Evolutionary conservation across 805 yeast species (phyloP).

Genomic region (Sugiyamaella qingdaonensis): DNA sequence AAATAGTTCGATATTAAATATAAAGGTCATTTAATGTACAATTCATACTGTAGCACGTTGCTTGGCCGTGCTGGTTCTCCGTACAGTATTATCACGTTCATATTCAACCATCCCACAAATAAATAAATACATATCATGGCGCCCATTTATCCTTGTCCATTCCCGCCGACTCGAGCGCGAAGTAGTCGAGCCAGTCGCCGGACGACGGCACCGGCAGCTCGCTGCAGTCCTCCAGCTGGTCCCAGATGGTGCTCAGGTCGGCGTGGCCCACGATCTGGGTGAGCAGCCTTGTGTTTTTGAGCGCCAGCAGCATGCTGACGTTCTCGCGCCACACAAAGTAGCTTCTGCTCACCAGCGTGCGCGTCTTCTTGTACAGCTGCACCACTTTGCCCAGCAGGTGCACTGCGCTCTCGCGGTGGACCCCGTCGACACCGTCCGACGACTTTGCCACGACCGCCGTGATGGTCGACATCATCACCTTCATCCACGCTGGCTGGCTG

Average conservation of each 20-base stretch:
- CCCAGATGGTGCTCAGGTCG: conserved; percentile 8
- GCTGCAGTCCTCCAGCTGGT: neutral
- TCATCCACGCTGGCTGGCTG: conserved; percentile 12
- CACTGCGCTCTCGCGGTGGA: neutral
- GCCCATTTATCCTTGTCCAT: conserved; percentile 1
- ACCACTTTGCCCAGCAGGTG: conserved; percentile 8
- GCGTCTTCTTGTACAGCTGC: conserved; percentile 8
- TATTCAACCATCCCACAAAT: too few relatives aligned
- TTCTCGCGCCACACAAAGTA: conserved; percentile 17
- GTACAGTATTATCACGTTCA: too few relatives aligned
- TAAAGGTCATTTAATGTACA: too few relatives aligned
- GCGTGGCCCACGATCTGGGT: conserved; percentile 8
- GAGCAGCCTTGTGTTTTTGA: conserved; percentile 1
- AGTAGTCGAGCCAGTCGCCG: conserved; percentile 6
- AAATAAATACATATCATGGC: neutral
- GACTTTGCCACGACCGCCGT: conserved; percentile 2
- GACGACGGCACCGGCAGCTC: conserved; percentile 4
- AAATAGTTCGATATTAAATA: too few relatives aligned
- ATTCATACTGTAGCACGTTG: too few relatives aligned
- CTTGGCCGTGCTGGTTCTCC: too few relatives aligned
- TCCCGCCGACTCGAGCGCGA: conserved; percentile 3
- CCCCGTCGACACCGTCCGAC: neutral
- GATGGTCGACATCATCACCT: conserved; percentile 7
- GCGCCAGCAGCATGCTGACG: conserved; percentile 12
- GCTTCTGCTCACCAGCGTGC: conserved; percentile 1